Conservation (phyloP, 176 grass and related monocot species). For the Aegilops bicornis region DNA sequence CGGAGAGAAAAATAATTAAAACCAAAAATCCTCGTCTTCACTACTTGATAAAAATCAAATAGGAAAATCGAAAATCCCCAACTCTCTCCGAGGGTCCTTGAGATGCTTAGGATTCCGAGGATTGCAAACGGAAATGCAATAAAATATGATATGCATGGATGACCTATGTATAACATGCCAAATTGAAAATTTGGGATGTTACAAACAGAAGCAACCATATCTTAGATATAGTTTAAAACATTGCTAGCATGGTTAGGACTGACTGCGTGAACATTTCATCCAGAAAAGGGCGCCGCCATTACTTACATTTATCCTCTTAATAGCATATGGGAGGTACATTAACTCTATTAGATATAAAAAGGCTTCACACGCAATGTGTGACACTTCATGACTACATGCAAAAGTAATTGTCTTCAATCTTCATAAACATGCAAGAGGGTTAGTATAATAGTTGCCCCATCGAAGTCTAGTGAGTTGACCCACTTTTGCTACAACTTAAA, state of each 20-base stretch:
- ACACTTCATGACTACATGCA: not conserved
- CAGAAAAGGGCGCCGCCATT: not conserved
- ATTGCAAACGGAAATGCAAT: too few relatives aligned
- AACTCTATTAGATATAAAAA: not conserved
- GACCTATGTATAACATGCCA: too few relatives aligned
- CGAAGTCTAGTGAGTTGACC: not conserved
- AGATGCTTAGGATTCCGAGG: too few relatives aligned
- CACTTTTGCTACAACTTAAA: not conserved
- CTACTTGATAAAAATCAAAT: too few relatives aligned
- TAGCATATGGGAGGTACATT: not conserved
- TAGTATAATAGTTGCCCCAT: not conserved
- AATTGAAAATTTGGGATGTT: too few relatives aligned
- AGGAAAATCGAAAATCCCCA: too few relatives aligned
- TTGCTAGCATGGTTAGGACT: not conserved
- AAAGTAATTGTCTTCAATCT: not conserved
- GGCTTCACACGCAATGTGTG: not conserved
- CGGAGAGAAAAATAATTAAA: too few relatives aligned
- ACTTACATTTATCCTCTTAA: not conserved
- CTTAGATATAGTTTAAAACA: not conserved
- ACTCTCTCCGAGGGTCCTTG: too few relatives aligned
- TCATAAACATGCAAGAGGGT: not conserved
- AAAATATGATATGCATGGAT: too few relatives aligned
- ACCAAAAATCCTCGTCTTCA: too few relatives aligned
- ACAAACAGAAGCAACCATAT: too few relatives aligned
- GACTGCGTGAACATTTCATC: not conserved